Evolutionary conservation across 352 stramenopile genomes (phyloP), one percentile per base, ranked within the genome.

Genomic region (Phytophthora chlamydospora): DNA sequence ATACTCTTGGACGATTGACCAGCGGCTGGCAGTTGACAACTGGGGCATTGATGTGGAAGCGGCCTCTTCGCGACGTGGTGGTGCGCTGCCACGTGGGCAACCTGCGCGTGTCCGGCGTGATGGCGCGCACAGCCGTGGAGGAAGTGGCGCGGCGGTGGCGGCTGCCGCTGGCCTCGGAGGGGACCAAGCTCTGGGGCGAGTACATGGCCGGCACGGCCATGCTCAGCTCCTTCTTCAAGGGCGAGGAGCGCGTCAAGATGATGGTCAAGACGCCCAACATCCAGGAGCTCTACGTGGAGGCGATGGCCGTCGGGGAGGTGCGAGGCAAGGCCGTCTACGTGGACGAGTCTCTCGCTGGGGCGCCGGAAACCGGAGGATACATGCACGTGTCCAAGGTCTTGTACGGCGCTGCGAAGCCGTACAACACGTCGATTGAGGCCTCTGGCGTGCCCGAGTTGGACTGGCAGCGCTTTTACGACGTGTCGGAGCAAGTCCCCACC

Each of bases 171-270:
- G 54, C 60, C 1, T 78, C 75, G 1, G 59, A 78, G 41, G 56
- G 80, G 9, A 85, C 76, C 36, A 85, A 76, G 24, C 52, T 92
- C 34, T 96, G 87, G 87, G 83, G 70, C n/a, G 85, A 96, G 63
- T 96, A 96, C 70, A 96, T 96, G 87, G 83, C 74, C 6, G 87
- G 85, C 41, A 90, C 81, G 10, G 71, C 71, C 47, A 96, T 96
- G 87, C 63, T 94, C n/a, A 90, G 84, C 68, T 85, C 87, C 5
- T 92, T 96, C 62, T 94, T 84, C 62, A 96, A 96, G 58, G 82
- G 83, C 53, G 83, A 96, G 55, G 87, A 96, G 69, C 87, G 87
- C 45, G 71, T 96, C 56, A 91, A 93, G 56, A 59, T 88, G 72
- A 71, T 77, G 46, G 68, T 95, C 35, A 85, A 76, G 24, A 85